These are phyloP conservation scores for Spatholobus suberectus DNA, from an alignment of 306 rosid species.

Conservation along the genomic window DNA sequence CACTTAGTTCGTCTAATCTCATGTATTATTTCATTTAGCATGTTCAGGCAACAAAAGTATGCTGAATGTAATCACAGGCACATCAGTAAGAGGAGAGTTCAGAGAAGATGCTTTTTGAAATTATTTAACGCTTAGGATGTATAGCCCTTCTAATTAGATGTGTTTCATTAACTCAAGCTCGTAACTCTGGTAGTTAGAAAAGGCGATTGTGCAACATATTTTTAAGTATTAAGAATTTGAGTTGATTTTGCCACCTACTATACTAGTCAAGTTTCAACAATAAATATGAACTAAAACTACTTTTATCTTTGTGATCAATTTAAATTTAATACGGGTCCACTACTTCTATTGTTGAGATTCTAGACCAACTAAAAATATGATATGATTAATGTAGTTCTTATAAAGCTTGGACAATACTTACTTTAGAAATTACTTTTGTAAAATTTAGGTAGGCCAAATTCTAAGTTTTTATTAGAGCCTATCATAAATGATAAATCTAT, in stretches of 20 bases:
- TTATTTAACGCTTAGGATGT: conserved; percentile 28
- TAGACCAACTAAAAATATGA: too few relatives aligned
- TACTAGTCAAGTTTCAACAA: background rate
- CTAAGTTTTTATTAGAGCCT: too few relatives aligned
- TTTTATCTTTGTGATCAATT: background rate
- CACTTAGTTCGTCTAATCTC: background rate
- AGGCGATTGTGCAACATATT: background rate
- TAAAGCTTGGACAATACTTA: too few relatives aligned
- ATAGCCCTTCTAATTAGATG: conserved; percentile 7
- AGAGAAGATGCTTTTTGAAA: conserved; percentile 7
- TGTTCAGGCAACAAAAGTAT: conserved; percentile 20
- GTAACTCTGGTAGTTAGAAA: background rate
- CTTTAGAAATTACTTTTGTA: too few relatives aligned
- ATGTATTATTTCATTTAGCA: conserved; percentile 15
- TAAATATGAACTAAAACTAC: background rate
- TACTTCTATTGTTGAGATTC: background rate
- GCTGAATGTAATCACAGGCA: conserved; percentile 15
- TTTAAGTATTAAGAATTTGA: background rate
- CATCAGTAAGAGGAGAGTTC: background rate
- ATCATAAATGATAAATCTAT: too few relatives aligned
- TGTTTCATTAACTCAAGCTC: background rate
- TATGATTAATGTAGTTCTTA: too few relatives aligned
- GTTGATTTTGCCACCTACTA: background rate
- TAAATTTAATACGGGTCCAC: background rate
- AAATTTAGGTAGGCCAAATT: too few relatives aligned